A percentile compares a stretch with the other conserved stretches of the same genome.
These are phyloP conservation scores for Colletotrichum liriopes DNA, from an alignment of 2,329 filamentous ascomycete genomes.

Conservation along the genomic window DNA sequence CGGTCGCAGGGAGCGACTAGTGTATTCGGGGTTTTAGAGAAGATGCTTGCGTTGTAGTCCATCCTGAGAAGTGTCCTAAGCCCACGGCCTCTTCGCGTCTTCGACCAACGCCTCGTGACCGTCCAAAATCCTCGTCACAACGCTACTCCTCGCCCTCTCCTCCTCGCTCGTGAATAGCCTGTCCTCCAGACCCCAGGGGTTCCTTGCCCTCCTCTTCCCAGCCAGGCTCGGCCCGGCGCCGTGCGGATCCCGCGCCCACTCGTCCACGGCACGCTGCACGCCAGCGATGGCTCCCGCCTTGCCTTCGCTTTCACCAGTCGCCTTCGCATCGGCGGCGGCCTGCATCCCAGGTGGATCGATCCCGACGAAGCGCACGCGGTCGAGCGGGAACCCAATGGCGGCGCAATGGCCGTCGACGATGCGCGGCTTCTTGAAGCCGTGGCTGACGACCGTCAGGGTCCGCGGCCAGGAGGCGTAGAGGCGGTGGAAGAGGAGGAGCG, in stretches of 20 bases:
- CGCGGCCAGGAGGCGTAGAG: slow-evolving; percentile 69
- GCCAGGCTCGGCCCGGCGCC: slow-evolving; percentile 62
- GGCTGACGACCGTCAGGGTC: slow-evolving; percentile 75
- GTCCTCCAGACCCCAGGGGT: slow-evolving; percentile 65
- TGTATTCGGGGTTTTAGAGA: not conserved
- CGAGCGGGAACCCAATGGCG: slow-evolving; percentile 70
- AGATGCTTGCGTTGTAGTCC: not conserved
- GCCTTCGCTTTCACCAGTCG: slow-evolving; percentile 45
- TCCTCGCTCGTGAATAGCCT: slow-evolving; percentile 58
- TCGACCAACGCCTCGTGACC: slow-evolving; percentile 60
- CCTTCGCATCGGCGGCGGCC: slow-evolving; percentile 25
- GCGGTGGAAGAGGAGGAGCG: slow-evolving; percentile 71
- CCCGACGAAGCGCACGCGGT: slow-evolving; percentile 69
- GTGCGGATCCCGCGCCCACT: slow-evolving; percentile 69
- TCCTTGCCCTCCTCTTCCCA: slow-evolving; percentile 65
- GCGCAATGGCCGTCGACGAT: slow-evolving; percentile 76
- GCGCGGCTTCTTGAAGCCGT: slow-evolving; percentile 77
- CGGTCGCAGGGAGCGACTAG: not conserved
- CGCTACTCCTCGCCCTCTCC: slow-evolving; percentile 54
- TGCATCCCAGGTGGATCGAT: slow-evolving; percentile 73
- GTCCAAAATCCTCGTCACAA: slow-evolving; percentile 54
- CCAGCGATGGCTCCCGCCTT: slow-evolving; percentile 61
- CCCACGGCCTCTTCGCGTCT: slow-evolving; percentile 59
- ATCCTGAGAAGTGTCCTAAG: slow-evolving; percentile 9
- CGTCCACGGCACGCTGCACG: slow-evolving; percentile 58